phyloP scores from a whole-genome alignment of 768 basidiomycete species.

The Austroboletus festivus region DNA sequence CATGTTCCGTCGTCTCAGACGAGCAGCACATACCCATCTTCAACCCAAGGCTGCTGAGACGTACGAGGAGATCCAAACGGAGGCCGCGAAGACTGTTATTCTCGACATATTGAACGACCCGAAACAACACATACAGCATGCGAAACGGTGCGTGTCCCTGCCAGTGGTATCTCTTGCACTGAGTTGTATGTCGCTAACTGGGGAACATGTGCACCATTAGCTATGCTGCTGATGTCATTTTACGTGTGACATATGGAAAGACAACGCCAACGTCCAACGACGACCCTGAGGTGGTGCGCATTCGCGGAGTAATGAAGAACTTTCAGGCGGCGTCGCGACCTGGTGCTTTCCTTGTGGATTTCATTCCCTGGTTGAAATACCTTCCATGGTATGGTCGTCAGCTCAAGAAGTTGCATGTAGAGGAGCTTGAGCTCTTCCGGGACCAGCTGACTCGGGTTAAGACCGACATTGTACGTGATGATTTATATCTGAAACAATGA shows the following conservation, averaged over 20 bases:
- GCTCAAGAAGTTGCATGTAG: constrained; percentile 48
- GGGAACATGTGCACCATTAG: too few species aligned
- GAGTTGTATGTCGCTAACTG: too few species aligned
- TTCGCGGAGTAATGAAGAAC: constrained; percentile 21
- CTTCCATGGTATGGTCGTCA: constrained; percentile 57
- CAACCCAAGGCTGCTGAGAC: constrained; percentile 44
- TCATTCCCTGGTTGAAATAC: constrained; percentile 34
- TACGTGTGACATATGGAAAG: constrained; percentile 28
- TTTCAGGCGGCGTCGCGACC: constrained; percentile 31
- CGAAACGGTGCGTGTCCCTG: constrained; percentile 9
- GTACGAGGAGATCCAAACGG: constrained; percentile 45
- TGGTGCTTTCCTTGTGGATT: constrained; percentile 25
- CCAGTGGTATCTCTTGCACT: background rate
- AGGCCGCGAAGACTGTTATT: constrained; percentile 20
- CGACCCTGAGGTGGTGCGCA: constrained; percentile 12
- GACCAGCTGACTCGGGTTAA: constrained; percentile 33
- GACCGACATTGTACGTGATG: constrained; percentile 2
- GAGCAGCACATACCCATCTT: constrained; percentile 52
- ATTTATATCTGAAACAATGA: background rate
- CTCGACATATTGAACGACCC: constrained; percentile 20
- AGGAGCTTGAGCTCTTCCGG: constrained; percentile 50
- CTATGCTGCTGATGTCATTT: constrained; percentile 16
- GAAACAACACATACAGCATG: constrained; percentile 8
- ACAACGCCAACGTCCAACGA: constrained; percentile 12
- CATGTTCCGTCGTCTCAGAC: constrained; percentile 51